These are phyloP conservation scores for Bryoerythrophyllum caledonicum DNA, from an alignment of 225 moss, liverwort and hornwort genomes.

Conservation along the genomic window DNA sequence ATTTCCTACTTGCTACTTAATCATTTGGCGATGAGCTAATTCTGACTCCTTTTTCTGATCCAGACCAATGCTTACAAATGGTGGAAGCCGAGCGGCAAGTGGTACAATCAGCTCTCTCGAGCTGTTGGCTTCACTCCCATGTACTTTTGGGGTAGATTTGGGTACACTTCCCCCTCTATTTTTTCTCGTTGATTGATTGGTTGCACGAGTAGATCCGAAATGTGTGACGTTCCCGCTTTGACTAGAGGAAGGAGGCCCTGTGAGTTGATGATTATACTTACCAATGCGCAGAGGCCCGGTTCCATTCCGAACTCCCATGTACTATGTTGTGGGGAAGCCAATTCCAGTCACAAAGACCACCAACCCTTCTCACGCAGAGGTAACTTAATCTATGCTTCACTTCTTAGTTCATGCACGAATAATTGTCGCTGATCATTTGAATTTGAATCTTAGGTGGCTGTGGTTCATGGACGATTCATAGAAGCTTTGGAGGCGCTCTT, in stretches of 20 bases:
- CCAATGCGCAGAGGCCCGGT: constrained; percentile 65
- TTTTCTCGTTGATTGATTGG: not conserved
- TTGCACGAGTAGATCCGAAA: too few relatives aligned
- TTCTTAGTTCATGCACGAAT: not conserved
- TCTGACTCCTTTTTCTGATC: constrained; percentile 8
- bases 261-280: not conserved
- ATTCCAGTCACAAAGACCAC: constrained; percentile 63
- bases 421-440: not conserved
- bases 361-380: constrained; percentile 74
- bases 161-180: constrained; percentile 45
- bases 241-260: not conserved
- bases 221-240: not conserved
- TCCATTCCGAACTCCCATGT: constrained; percentile 75
- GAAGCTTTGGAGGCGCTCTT: constrained; percentile 65
- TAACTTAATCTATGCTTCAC: constrained; percentile 10
- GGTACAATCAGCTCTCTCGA: constrained; percentile 74
- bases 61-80: constrained; percentile 73
- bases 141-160: constrained; percentile 87
- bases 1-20: not conserved
- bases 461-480: constrained; percentile 53
- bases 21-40: not conserved
- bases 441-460: constrained; percentile 48
- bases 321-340: constrained; percentile 80
- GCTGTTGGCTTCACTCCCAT: constrained; percentile 83
- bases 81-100: constrained; percentile 82